Percentiles rank a stretch among this genome's conserved stretches.
These are phyloP conservation scores for Lecanicillium sp. DNA, from an alignment of 2,329 filamentous ascomycete genomes.

Conservation along the genomic window DNA sequence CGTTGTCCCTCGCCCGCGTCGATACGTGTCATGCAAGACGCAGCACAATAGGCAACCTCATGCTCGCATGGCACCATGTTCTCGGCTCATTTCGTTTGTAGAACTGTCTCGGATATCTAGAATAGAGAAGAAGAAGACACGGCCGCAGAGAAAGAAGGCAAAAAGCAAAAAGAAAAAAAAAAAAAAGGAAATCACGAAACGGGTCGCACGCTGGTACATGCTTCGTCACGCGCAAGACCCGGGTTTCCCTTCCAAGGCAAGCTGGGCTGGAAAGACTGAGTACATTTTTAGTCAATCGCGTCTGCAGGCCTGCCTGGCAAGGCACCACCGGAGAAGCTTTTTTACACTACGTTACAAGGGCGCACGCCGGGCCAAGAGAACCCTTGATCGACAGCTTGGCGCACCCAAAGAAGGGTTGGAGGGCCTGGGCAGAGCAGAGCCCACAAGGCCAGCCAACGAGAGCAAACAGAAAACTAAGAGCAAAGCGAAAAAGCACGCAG, in stretches of 20 bases:
- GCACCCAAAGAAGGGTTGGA: background rate
- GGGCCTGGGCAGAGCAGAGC: background rate
- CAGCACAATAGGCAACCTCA: background rate
- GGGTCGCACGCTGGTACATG: background rate
- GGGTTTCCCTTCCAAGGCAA: background rate
- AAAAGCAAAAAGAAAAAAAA: too few relatives aligned
- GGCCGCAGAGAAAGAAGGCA: background rate
- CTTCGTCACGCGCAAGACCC: background rate
- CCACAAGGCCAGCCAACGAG: conserved; percentile 2
- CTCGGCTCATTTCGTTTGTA: background rate
- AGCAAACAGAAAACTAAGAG: background rate
- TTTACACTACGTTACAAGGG: background rate
- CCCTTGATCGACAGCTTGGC: conserved; percentile 14
- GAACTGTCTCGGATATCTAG: background rate
- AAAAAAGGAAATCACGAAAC: too few relatives aligned
- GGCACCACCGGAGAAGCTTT: background rate
- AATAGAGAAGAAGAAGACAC: background rate
- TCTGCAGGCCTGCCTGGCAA: too few relatives aligned
- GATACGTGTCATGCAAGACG: too few relatives aligned
- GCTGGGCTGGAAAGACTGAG: too few relatives aligned
- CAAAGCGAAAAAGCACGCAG: background rate
- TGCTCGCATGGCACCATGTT: too few relatives aligned
- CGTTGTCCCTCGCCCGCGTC: too few relatives aligned
- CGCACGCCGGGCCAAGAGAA: background rate
- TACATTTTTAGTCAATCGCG: too few relatives aligned